Base-by-base conservation (phyloP, 2,329 filamentous ascomycete genomes). In the Bertia moriformis region DNA sequence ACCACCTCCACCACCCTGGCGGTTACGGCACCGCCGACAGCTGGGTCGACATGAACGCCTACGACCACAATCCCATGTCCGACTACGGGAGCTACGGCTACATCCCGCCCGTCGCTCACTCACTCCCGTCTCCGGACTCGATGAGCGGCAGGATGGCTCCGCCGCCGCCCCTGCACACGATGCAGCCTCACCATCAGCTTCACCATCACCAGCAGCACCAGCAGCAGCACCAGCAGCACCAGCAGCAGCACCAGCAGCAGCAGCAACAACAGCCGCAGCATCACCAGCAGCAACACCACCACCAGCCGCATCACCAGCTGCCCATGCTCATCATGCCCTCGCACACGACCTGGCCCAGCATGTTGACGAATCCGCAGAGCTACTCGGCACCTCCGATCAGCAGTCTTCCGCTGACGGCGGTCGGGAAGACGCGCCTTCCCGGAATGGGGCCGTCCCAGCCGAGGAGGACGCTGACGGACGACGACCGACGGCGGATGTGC, bases 401-500 rank as follows among this genome's bases (percentile, higher is more conserved):
- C 29, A 67, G 83, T 42, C 69, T 77, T n/a, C 65, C 72, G 4
- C 50, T 61, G n/a, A 56, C 66, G 14, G 64, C 68, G 20, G 62
- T 70, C 13, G 59, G 63, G 41, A 53, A 57, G 29, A 61, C 67
- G 15, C 62, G 70, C 14, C 63, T 70, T 42, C 65, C 72, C 36
- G 69, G 69, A 29, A 62, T 69, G 27, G 61, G 69, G 18, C 65
- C 58, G 48, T 63, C 79, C 37, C 83, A 81, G 37, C 83, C 84
- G 3, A 71, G 87, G 48, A 86, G 86, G 60, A 96, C 89, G 1
- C 66, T 98, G 49, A 95, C 87, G 4, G 85, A 94, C 52, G 80
- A 85, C 42, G 88, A 96, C 56, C 82, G 91, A 46, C 74, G 87
- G 47, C 73, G 77, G 35, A 98, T 98, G 88, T 98, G 91, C 58